phyloP scores from a whole-genome alignment of 2,329 filamentous ascomycete species.

The Epichloe sibirici region DNA sequence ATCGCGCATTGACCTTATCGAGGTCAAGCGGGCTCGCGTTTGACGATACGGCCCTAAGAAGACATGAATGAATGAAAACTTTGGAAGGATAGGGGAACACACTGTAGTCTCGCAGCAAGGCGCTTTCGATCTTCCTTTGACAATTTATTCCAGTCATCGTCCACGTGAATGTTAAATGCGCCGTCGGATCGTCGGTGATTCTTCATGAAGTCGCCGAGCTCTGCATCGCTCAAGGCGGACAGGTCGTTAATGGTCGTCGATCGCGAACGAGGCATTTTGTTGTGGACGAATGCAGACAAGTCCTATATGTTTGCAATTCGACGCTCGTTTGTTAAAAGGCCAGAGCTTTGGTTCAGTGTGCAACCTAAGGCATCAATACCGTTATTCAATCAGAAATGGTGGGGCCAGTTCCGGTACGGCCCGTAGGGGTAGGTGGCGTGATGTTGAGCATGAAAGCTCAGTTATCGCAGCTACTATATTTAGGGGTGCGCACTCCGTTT shows the following conservation, averaged over 20 bases:
- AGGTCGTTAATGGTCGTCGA: constrained; percentile 4
- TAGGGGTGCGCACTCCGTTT: too few relatives aligned
- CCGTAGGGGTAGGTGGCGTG: too few relatives aligned
- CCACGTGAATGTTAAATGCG: constrained; percentile 7
- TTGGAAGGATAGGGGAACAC: not conserved
- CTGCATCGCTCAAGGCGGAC: constrained; percentile 8
- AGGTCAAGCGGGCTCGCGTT: constrained; percentile 10
- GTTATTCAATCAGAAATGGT: too few relatives aligned
- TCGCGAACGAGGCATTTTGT: not conserved
- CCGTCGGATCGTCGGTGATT: constrained; percentile 9
- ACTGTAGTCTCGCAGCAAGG: constrained; percentile 11
- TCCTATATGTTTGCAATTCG: not conserved
- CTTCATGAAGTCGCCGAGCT: constrained; percentile 10
- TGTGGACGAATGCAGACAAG: not conserved
- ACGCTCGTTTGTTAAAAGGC: too few relatives aligned
- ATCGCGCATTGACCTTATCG: constrained; percentile 9
- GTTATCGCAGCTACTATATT: too few relatives aligned
- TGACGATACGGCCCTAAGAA: constrained; percentile 1
- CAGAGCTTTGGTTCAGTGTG: too few relatives aligned
- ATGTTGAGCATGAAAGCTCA: too few relatives aligned
- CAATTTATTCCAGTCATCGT: constrained; percentile 8
- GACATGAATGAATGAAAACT: not conserved
- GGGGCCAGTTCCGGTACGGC: too few relatives aligned
- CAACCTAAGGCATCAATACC: too few relatives aligned
- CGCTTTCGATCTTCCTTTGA: constrained; percentile 6